Evolutionary conservation across 2,329 filamentous ascomycete genomes (phyloP), one percentile per base, ranked within the genome.

Genomic region (Talaromyces piceae): DNA sequence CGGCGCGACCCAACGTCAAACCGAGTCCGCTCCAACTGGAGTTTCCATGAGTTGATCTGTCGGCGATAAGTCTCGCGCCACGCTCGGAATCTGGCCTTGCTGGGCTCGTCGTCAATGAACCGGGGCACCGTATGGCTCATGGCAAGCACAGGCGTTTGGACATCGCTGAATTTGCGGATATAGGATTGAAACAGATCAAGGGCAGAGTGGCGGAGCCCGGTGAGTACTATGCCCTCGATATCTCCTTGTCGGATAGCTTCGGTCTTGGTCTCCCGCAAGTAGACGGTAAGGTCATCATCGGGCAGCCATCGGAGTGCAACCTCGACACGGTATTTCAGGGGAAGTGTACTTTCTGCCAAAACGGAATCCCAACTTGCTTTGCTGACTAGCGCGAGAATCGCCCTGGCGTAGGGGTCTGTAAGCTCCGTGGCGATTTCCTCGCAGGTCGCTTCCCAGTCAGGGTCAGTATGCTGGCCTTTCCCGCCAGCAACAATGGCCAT

Each of bases 1-100:
- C 73, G 73, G 50, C 77, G 77, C 58, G 80, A 79, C 53, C 77
- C 74, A 46, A 81, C 77, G 52, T 79, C 77, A 64, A 83, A 84
- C 28, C 73, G 73, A 2, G 79, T 78, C 27, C 81, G 77, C 54
- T 81, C 73, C 23, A 80, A 70, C 58, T 82, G 81, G 7, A 81
- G 71, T 49, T 78, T 78, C 80, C 80, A 84, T 7, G 73, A 73
- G 58, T 83, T 81, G 67, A 84, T 79, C 50, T 78, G 75, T 54
- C 72, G 68, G 52, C 81, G 76, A 61, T 84, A 85, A 4, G 75
- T 77, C 54, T 82, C 77, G 56, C 78, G 78, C 81, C 81, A 84
- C 55, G 78, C 71, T 44, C 77, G 68, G 65, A 79, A 83, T 51
- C 76, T 77, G 0, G 72, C 56, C 54, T 79, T 74, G 57, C 75